Conservation (phyloP, 1,139 yeast species). For the Geotrichum fermentans region DNA sequence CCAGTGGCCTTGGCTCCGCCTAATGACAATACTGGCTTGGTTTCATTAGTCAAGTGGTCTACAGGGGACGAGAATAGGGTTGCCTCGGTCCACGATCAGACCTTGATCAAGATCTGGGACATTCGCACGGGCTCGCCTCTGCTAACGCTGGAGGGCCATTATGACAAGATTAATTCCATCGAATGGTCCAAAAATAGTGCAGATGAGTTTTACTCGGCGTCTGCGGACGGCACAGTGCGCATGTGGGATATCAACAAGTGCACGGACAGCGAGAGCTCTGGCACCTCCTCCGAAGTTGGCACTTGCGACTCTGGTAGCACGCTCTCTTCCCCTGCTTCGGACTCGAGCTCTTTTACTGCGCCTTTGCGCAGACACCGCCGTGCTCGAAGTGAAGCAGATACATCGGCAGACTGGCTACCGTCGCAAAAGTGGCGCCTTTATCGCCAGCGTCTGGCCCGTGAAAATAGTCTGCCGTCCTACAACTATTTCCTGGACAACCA, state of each 20-base stretch:
- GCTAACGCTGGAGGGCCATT: slow-evolving; percentile 54
- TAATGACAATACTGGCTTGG: slow-evolving; percentile 34
- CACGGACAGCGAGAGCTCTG: slow-evolving; percentile 10
- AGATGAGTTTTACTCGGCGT: slow-evolving; percentile 58
- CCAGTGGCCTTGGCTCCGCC: slow-evolving; percentile 45
- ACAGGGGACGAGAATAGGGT: slow-evolving; percentile 54
- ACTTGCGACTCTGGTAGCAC: not conserved
- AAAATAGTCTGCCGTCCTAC: slow-evolving; percentile 30
- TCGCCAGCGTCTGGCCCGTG: slow-evolving; percentile 32
- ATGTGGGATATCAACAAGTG: slow-evolving; percentile 59
- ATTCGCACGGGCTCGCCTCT: slow-evolving; percentile 52
- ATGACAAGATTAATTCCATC: slow-evolving; percentile 50
- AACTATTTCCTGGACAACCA: slow-evolving; percentile 29
- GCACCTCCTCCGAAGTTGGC: not conserved
- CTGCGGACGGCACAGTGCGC: slow-evolving; percentile 65
- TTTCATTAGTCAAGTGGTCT: slow-evolving; percentile 58
- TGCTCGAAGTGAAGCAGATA: not conserved
- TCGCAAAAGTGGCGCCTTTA: slow-evolving; percentile 34
- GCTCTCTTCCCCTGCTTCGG: not conserved
- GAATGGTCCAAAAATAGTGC: slow-evolving; percentile 52
- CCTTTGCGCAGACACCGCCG: not conserved
- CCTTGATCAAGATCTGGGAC: slow-evolving; percentile 68
- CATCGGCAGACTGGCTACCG: slow-evolving; percentile 29
- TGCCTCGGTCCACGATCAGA: slow-evolving; percentile 62
- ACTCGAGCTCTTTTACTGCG: not conserved